These are phyloP conservation scores for Diplosphaera chodatii DNA, from an alignment of 139 green algal species.

Conservation along the genomic window DNA sequence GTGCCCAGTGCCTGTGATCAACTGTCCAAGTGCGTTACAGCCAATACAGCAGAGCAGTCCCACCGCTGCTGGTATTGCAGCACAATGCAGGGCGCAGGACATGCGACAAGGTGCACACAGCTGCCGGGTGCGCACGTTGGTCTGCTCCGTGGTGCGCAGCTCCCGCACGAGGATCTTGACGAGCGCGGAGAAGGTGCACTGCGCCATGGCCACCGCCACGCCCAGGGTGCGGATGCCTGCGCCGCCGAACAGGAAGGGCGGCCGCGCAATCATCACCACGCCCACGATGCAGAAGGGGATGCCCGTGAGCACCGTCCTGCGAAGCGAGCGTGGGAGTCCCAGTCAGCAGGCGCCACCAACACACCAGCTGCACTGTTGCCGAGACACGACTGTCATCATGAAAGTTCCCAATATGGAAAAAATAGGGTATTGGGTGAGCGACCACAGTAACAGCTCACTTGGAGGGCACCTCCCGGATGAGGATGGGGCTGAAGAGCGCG, in stretches of 20 bases:
- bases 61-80: no score
- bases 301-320: conserved; percentile 18
- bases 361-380: no score
- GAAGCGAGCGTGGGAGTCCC: no score
- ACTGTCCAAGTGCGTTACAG: no score
- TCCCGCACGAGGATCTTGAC: conserved; percentile 18
- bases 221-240: conserved; percentile 18
- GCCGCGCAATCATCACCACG: conserved; percentile 29
- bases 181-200: conserved; percentile 24
- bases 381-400: no score
- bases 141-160: conserved; percentile 12
- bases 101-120: no score
- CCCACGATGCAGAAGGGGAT: conserved; percentile 30
- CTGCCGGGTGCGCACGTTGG: conserved; percentile 1
- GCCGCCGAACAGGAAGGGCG: conserved; percentile 17
- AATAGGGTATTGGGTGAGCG: no score
- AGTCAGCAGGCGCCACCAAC: no score
- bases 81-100: no score
- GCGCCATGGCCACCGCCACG: conserved; percentile 7
- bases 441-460: conserved; percentile 4
- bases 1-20: no score
- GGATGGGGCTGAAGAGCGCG: conserved; percentile 4
- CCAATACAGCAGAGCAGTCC: no score
- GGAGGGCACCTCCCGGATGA: conserved; percentile 17
- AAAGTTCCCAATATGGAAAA: no score